Base-by-base conservation (phyloP, 1,284 basidiomycete genomes). In the Kwoniella shivajii region DNA sequence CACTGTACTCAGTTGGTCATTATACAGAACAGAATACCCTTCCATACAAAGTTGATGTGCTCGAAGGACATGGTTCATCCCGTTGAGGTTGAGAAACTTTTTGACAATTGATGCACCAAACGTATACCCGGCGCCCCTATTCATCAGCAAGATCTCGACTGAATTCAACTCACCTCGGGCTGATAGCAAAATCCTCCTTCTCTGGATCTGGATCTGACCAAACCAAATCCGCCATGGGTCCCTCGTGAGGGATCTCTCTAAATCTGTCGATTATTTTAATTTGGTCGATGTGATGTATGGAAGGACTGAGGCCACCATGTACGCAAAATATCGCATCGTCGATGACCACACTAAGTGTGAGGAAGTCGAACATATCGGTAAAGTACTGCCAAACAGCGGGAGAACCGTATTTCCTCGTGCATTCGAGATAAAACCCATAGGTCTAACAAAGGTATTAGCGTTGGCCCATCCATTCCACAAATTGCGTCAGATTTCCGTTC, bases 1-100 rank as follows among this genome's bases (percentile, higher is more conserved):
- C 2, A 99, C 96, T 0, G 96, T 99, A 26, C 91, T 93, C 44
- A 99, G 84, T 67, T 91, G 88, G 67, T 93, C 89, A 76, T 95
- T 92, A 78, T 97, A 99, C 33, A 98, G 82, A 4, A 94, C 92
- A 24, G 88, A 86, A 78, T 92, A 99, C 2, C 96, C 96, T 79
- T 99, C 96, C 96, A 99, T 98, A 78, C 96, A 99, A 5, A 99
- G 85, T 73, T 99, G 96, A 77, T 99, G 96, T 16, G 96, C 96
- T 27, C 96, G 89, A 14, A 99, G 84, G 66, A 99, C 97, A 74
- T 99, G 95, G 36, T 89, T 88, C 93, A 99, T 97, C 63, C 87
- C 85, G 80, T 99, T 99, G 51, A 90, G 87, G 68, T 88, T 86
- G 53, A 93, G 84, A 77, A 99, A 99, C 75, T 98, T 98, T 80